Evolutionary conservation across 2,329 filamentous ascomycete species (phyloP), one percentile per base, ranked within the genome.

Genomic region (Microsporum audouinii): DNA sequence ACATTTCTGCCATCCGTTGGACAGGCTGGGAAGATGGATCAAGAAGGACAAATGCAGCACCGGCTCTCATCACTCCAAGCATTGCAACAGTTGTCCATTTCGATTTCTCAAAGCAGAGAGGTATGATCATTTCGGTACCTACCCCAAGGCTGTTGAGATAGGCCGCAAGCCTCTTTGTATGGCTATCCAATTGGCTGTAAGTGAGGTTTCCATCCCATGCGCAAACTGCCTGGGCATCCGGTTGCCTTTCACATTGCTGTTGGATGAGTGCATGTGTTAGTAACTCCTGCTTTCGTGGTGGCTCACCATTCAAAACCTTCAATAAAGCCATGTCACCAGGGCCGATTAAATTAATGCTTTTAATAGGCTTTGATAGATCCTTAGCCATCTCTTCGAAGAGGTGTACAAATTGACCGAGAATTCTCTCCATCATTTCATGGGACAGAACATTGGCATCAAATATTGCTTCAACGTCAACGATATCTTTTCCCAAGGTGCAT

Each of bases 201-300:
- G 62, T 65, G 6, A 65, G 59, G 12, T 61, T 39, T 2, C 65
- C 64, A 41, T 70, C 68, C 65, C 63, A 61, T 39, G 67, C 63
- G 38, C 58, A 60, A 12, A 69, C 63, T 3, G 68, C 68, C 12
- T 59, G 45, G 29, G 60, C 60, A 23, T 64, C 59, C 8, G 65
- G 64, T 3, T 59, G 56, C 4, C 36, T n/a, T 27, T 36, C n/a
- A 14, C 58, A 63, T 51, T 47, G 60, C 31, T 61, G 27, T 12
- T 55, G 47, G 31, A 68, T 60, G 8, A 67, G 23, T 7, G 67
- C 64, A 38, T 68, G 67, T 7, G 65, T 64, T 49, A 57, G 57
- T 6, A 59, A 29, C 8, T 45, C 39, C 29, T 51, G 57, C 10
- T 59, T 45, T 17, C 5, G 43, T 23, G 43, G 57, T 14, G 57